Conservation (phyloP, 805 yeast genomes). For the Kodamaea neixiangensis region DNA sequence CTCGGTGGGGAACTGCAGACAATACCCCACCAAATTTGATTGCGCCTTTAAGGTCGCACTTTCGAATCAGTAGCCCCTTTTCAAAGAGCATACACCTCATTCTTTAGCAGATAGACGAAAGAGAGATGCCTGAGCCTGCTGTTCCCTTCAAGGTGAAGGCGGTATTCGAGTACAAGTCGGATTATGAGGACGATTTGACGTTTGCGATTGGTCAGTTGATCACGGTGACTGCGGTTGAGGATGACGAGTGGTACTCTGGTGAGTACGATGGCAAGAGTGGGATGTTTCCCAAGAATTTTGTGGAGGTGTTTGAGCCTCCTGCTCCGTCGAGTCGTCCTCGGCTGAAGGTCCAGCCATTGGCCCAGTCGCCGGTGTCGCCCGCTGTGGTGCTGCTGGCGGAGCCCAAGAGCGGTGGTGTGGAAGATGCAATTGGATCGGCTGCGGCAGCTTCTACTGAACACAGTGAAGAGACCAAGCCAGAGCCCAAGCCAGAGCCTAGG, state of each 20-base stretch:
- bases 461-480: background rate
- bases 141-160: constrained; percentile 72
- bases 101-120: background rate
- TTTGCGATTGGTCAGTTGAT: constrained; percentile 70
- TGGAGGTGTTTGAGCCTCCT: constrained; percentile 38
- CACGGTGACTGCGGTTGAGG: constrained; percentile 77
- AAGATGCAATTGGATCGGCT: constrained; percentile 10
- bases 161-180: constrained; percentile 59
- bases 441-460: background rate
- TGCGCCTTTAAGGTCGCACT: constrained; percentile 1
- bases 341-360: constrained; percentile 2
- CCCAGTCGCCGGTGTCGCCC: background rate
- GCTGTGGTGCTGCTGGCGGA: background rate
- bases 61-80: constrained; percentile 2
- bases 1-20: constrained; percentile 5
- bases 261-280: constrained; percentile 65
- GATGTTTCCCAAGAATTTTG: constrained; percentile 87
- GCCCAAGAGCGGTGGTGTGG: constrained; percentile 3
- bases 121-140: constrained; percentile 19
- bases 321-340: constrained; percentile 8
- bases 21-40: constrained; percentile 1
- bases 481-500: background rate
- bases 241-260: constrained; percentile 91
- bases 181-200: constrained; percentile 78
- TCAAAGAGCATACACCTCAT: constrained; percentile 1